Evolutionary conservation across 331 rosid genomes (phyloP), one percentile per base, ranked within the genome.

Genomic region (Erythrophleum ivorense): DNA sequence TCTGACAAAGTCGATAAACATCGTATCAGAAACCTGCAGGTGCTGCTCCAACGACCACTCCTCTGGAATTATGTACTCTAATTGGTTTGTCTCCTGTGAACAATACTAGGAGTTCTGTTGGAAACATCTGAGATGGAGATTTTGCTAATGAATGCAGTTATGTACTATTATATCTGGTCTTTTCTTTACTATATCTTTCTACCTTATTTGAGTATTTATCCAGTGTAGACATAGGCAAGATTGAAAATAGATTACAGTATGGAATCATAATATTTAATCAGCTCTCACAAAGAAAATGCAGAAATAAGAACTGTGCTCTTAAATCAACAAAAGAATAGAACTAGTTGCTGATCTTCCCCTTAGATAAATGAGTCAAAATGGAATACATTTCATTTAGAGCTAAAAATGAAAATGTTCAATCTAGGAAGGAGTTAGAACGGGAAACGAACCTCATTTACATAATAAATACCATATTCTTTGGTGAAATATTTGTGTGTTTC

Each of bases 401-500:
- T 70, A 70, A 3, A 45, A 70, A 46, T 43, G 75, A 14, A 11
- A 70, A 10, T 19, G 45, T 33, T 38, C 40, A 81, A 40, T 33
- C 29, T 9, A 66, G 0, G 57, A 67, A 78, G 48, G 50, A n/a
- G 73, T 62, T 33, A 55, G 78, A 33, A 58, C 43, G 78, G 83
- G 84, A 83, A 85, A 77, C 88, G 33, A 85, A 96, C 99, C 99
- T 96, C 98, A 62, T 96, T 96, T 69, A 88, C 83, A 73, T 85
- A 74, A 80, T 91, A 96, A 53, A 96, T 93, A 81, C 94, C 99
- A 81, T 91, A 88, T 77, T 92, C 98, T 79, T 92, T 86, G 63
- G 98, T 92, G 90, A 96, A 96, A 88, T 91, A 96, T 88, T 96
- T 96, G 88, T 86, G 85, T 11, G 99, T 90, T 75, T 94, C 98